Evolutionary conservation across 805 yeast genomes (phyloP), one percentile per base, ranked within the genome.

Genomic region (Millerozyma miso): DNA sequence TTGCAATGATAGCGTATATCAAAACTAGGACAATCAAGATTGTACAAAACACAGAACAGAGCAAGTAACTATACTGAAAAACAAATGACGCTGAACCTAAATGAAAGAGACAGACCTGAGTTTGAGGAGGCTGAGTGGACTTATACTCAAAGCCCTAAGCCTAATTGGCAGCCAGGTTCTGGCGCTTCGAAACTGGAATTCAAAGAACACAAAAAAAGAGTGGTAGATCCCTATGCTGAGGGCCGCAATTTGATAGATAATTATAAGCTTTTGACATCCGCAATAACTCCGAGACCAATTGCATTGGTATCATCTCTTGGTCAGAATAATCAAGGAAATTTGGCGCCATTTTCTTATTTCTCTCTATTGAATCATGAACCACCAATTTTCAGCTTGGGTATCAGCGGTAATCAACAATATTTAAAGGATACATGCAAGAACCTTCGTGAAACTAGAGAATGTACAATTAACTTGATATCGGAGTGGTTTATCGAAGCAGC

Each of bases 401-500:
- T 79, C 45, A 62, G 76, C n/a, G 58, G 67, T 10, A 71, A 71
- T 14, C 45, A 48, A 7, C 62, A 52, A 1, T 48, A 43, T 12
- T 50, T 56, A n/a, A 81, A 81, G 55, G 84, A 81, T 55, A 69
- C 84, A 3, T 60, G 65, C 41, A 49, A 45, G 6, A 80, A 80
- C 51, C 53, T 80, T 14, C 51, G 75, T 18, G 78, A 71, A 18
- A 77, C 80, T 2, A 63, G 59, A 3, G 86, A 81, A 52, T 67
- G 73, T 40, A 76, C 82, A 15, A 69, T 81, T 50, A 81, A 74
- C 54, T 67, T 81, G 37, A 69, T 81, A 35, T 67, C 79, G 40
- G 86, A 81, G 56, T 81, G 83, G 84, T 77, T 79, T 48, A 59
- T 73, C 19, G 85, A 81, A 46, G 85, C 85, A 18, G 83, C 85